A percentile compares a stretch with the other conserved stretches of the same genome.
Conservation (phyloP, 2,329 filamentous ascomycete species). For the Sporothrix brunneoviolacea region DNA sequence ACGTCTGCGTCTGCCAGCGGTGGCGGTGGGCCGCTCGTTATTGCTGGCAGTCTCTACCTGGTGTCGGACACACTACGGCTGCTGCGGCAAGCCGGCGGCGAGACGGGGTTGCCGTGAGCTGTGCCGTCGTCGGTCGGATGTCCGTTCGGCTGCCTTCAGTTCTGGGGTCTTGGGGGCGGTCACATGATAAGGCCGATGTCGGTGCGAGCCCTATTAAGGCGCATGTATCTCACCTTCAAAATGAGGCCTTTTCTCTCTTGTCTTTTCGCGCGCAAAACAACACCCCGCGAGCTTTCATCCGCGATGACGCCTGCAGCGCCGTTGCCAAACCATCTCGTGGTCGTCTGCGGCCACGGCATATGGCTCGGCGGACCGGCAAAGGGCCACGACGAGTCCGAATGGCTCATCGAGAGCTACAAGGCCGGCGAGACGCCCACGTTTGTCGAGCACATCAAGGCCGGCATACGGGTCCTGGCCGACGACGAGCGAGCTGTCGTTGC, state of each 20-base stretch:
- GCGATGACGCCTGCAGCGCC: slow-evolving; percentile 2
- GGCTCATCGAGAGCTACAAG: slow-evolving; percentile 74
- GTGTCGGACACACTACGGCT: slow-evolving; percentile 37
- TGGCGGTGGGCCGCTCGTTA: slow-evolving; percentile 20
- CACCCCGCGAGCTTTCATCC: neutral
- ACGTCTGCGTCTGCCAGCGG: neutral
- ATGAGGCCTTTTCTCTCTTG: neutral
- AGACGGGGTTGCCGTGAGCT: slow-evolving; percentile 12
- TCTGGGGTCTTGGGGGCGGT: neutral
- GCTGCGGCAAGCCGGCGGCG: slow-evolving; percentile 22
- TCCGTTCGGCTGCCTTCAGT: neutral
- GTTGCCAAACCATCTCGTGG: slow-evolving; percentile 51
- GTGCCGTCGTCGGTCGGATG: neutral
- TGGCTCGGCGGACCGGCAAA: slow-evolving; percentile 54
- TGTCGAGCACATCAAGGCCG: slow-evolving; percentile 64
- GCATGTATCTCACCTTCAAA: no score
- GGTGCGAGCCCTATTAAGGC: neutral
- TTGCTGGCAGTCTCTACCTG: slow-evolving; percentile 74
- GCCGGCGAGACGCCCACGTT: slow-evolving; percentile 72
- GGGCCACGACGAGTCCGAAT: slow-evolving; percentile 53
- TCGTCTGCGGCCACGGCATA: slow-evolving; percentile 81
- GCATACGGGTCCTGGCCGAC: slow-evolving; percentile 45
- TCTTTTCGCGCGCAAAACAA: neutral
- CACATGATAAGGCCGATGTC: slow-evolving; percentile 7
- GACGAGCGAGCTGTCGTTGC: slow-evolving; percentile 48